Base-by-base conservation (phyloP, 768 basidiomycete species). In the Termitomyces sp. region DNA sequence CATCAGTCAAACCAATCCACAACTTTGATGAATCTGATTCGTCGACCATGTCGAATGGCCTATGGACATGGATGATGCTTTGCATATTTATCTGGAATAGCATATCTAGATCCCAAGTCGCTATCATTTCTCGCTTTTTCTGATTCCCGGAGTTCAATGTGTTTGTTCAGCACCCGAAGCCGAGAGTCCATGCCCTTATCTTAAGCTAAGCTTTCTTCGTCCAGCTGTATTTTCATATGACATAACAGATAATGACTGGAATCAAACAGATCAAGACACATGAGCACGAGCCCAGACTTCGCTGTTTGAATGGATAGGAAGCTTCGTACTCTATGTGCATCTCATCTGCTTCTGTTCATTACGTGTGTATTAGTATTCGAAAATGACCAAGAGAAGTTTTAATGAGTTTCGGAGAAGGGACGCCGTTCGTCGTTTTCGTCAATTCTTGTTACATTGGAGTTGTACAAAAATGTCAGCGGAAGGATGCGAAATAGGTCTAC, bases 401-500 rank as follows among this genome's bases (percentile, higher is more conserved):
- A 37, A 37, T 37, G 38, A 15, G 40, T 42, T 14, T 15, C 25
- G 15, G 14, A 42, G 40, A 5, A 42, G 14, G 14, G 7, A 15
- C 15, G 15, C 15, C 7, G 5, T 9, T 42, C 40, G 5, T 42
- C 25, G 40, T 2, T 20, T 6, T 45, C 20, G 29, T 43, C n/a
- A 32, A 47, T 57, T 5, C 29, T 38, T 56, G 45, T 60, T 54
- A 34, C 60, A 49, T 56, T 47, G 60, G 52, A 53, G 17, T 29
- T 29, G n/a, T 37, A 34, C 37, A 49, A 43, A 11, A 20, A 5
- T 49, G 38, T 47, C 38, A n/a, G 31, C 60, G 60, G 60, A 60
- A 60, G 49, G 53, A 56, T 60, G 60, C 60, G 53, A 38, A n/a
- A 31, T 14, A 54, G 57, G 17, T 51, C 43, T 17, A 59, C 32